Evolutionary conservation across 1,284 basidiomycete species (phyloP).

Genomic region (Apiotrichum laibachii): DNA sequence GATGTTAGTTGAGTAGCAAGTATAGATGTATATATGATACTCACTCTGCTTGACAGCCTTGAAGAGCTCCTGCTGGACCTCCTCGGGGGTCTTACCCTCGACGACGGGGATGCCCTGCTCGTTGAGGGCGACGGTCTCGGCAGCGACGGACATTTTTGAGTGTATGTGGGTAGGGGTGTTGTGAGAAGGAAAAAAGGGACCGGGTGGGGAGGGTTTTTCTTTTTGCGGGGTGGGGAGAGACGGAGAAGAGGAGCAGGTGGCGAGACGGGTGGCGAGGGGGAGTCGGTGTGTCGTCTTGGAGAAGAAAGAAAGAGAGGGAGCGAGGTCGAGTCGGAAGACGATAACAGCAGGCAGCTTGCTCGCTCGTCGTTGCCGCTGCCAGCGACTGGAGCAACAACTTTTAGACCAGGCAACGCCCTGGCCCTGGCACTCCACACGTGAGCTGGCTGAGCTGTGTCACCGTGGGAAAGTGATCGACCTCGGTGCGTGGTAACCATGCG

Average conservation of each 20-base stretch:
- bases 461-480: too few relatives aligned
- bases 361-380: too few relatives aligned
- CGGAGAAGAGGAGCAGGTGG: not conserved
- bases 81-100: slow-evolving; percentile 38
- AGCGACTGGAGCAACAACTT: too few relatives aligned
- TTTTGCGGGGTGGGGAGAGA: not conserved
- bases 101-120: slow-evolving; percentile 25
- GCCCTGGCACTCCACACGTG: too few relatives aligned
- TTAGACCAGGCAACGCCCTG: too few relatives aligned
- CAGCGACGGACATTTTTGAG: slow-evolving; percentile 17
- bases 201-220: too few relatives aligned
- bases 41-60: slow-evolving; percentile 44
- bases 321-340: not conserved
- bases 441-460: too few relatives aligned
- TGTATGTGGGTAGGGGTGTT: slow-evolving; percentile 48
- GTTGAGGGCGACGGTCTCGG: slow-evolving; percentile 20
- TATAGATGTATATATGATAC: slow-evolving; percentile 10
- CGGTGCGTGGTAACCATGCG: too few relatives aligned
- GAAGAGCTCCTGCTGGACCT: slow-evolving; percentile 33
- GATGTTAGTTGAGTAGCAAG: not conserved
- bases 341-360: too few relatives aligned
- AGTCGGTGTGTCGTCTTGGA: too few relatives aligned
- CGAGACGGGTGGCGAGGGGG: not conserved
- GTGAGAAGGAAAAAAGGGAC: slow-evolving; percentile 48
- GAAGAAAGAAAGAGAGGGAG: not conserved